Conservation (phyloP, 2,329 filamentous ascomycete species). For the Cladosporium sp. region DNA sequence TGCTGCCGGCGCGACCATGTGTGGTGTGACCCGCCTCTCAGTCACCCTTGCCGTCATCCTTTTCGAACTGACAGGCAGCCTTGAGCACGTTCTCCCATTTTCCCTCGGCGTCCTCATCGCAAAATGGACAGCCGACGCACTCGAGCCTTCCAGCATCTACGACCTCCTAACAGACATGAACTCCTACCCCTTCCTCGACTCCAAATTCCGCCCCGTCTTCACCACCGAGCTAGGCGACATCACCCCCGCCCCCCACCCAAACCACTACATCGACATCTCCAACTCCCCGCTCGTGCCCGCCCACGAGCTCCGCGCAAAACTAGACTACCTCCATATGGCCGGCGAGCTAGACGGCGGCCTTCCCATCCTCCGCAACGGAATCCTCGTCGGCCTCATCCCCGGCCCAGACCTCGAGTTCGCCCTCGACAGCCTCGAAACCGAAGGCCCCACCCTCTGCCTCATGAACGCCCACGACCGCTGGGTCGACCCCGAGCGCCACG, state of each 20-base stretch:
- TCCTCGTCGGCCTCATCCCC: conserved; percentile 86
- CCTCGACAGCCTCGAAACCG: conserved; percentile 68
- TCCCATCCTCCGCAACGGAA: conserved; percentile 72
- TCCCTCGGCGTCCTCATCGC: conserved; percentile 85
- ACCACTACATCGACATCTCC: conserved; percentile 84
- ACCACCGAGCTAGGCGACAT: conserved; percentile 86
- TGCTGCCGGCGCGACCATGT: conserved; percentile 95
- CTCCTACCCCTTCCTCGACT: conserved; percentile 94
- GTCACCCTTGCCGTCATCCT: conserved; percentile 92
- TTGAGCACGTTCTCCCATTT: conserved; percentile 93
- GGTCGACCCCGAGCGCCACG: conserved; percentile 14
- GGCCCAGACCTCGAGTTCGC: conserved; percentile 92
- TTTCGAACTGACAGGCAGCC: conserved; percentile 89
- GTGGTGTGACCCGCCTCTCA: conserved; percentile 86
- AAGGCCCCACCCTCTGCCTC: conserved; percentile 72
- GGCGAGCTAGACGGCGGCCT: conserved; percentile 91
- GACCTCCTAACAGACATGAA: conserved; percentile 96
- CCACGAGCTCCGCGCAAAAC: conserved; percentile 68
- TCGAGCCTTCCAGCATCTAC: conserved; percentile 93
- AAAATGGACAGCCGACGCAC: conserved; percentile 97
- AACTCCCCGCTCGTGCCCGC: conserved; percentile 75
- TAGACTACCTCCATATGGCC: conserved; percentile 73
- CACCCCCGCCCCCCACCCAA: conserved; percentile 66
- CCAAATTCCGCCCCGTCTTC: conserved; percentile 88
- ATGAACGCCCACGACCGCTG: conserved; percentile 62